These are phyloP conservation scores for Sporobolomyces phaffii DNA, from an alignment of 768 basidiomycete species.

Conservation along the genomic window DNA sequence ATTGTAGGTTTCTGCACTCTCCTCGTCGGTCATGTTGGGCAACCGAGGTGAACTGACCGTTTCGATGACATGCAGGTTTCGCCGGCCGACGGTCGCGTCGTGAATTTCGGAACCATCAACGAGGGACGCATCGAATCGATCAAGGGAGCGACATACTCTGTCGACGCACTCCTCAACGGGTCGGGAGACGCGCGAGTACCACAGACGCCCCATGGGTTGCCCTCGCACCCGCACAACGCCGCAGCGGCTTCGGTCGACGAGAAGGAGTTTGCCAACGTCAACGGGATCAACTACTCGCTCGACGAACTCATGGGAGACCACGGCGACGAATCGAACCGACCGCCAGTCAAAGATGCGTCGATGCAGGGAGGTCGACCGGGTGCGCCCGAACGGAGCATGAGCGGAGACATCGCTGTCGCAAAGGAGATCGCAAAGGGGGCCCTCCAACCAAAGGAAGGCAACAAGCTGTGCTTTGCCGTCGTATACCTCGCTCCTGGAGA, in stretches of 20 bases:
- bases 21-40: too few relatives aligned
- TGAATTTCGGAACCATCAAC: conserved; percentile 83
- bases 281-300: conserved; percentile 93
- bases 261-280: conserved; percentile 88
- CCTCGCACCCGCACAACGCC: conserved; percentile 22
- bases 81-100: conserved; percentile 85
- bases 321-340: conserved; percentile 5
- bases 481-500: conserved; percentile 98
- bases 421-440: conserved; percentile 56
- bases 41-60: too few relatives aligned
- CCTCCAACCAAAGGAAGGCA: conserved; percentile 54
- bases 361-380: conserved; percentile 13
- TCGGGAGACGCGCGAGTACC: conserved; percentile 48
- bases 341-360: conserved; percentile 3
- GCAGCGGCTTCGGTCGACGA: conserved; percentile 57
- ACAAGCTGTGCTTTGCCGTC: conserved; percentile 84
- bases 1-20: conserved; percentile 54
- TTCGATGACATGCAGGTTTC: conserved; percentile 65
- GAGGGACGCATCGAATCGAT: conserved; percentile 82
- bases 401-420: conserved; percentile 56
- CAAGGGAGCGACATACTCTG: conserved; percentile 93
- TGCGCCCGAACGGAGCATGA: conserved; percentile 18
- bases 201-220: conserved; percentile 50
- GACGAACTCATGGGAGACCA: conserved; percentile 70
- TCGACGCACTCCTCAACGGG: conserved; percentile 79